Evolutionary conservation across 139 green algal species (phyloP).

Genomic region (Auxenochlorella protothecoides): DNA sequence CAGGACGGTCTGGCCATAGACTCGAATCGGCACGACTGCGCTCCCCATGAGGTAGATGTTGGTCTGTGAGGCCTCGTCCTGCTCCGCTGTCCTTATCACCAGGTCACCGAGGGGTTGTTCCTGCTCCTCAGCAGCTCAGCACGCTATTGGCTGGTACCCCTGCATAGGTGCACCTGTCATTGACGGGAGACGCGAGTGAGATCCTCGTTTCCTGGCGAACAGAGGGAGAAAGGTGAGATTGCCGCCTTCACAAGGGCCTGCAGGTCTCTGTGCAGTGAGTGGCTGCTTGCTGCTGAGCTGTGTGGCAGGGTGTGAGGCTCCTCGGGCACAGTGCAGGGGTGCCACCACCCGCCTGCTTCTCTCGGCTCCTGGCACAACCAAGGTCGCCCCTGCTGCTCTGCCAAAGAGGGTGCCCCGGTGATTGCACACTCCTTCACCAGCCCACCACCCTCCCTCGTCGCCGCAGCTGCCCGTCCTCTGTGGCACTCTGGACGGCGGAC

Average conservation of each 20-base stretch:
- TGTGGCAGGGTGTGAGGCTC: too few relatives aligned
- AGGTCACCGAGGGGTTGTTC: too few relatives aligned
- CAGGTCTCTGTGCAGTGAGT: too few relatives aligned
- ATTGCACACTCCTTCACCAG: neutral
- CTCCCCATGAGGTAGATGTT: too few relatives aligned
- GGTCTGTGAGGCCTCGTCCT: too few relatives aligned
- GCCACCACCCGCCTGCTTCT: neutral
- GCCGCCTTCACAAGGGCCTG: too few relatives aligned
- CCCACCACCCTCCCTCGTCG: neutral
- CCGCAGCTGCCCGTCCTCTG: constrained; percentile 2
- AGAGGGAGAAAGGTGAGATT: constrained; percentile 10
- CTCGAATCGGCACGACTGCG: too few relatives aligned
- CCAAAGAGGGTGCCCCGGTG: neutral
- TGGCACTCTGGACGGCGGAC: constrained; percentile 19
- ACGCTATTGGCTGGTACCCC: too few relatives aligned
- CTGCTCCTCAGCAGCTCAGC: neutral
- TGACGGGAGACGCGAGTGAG: constrained; percentile 32
- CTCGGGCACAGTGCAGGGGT: too few relatives aligned
- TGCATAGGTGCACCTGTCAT: constrained; percentile 31
- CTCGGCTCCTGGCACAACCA: neutral
- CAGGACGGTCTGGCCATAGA: too few relatives aligned
- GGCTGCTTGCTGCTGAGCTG: too few relatives aligned
- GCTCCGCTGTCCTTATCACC: too few relatives aligned
- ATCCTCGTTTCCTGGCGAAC: constrained; percentile 52
- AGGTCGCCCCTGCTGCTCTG: neutral